phyloP scores from a whole-genome alignment of 2,329 filamentous ascomycete genomes.

The Aureobasidium pullulans region DNA sequence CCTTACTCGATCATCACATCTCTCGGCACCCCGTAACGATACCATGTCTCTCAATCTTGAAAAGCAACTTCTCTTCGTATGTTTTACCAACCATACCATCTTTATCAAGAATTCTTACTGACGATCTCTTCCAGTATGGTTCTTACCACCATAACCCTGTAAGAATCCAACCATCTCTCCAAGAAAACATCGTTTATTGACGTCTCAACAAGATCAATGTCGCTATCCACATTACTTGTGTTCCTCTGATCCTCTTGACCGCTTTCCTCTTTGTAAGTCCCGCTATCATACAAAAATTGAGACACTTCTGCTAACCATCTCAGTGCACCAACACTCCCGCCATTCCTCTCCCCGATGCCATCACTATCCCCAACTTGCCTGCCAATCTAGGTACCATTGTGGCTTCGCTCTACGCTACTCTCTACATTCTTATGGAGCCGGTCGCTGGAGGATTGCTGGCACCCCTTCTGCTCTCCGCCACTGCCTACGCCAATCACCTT shows the following conservation, averaged over 20 bases:
- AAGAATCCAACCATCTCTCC: conserved; percentile 17
- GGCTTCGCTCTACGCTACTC: conserved; percentile 58
- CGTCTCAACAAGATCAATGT: conserved; percentile 56
- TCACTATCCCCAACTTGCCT: conserved; percentile 51
- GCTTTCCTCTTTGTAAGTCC: conserved; percentile 61
- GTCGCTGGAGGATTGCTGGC: conserved; percentile 76
- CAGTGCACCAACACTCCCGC: conserved; percentile 52
- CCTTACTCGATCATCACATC: not conserved
- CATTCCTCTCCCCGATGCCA: conserved; percentile 46
- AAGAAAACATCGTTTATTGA: not conserved
- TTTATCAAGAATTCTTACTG: not conserved
- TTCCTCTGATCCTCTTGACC: conserved; percentile 67
- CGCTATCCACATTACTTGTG: conserved; percentile 70
- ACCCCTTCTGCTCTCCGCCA: conserved; percentile 65
- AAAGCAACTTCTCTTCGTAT: conserved; percentile 74
- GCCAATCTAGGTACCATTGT: conserved; percentile 53
- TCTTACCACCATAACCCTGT: conserved; percentile 72
- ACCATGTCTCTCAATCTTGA: conserved; percentile 62
- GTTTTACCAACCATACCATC: conserved; percentile 29
- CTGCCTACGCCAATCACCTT: conserved; percentile 69
- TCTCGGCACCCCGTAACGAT: not conserved
- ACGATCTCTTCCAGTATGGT: conserved; percentile 57
- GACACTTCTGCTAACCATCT: not conserved
- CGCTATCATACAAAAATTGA: conserved; percentile 6
- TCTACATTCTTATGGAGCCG: conserved; percentile 90